A percentile compares a stretch with the other conserved stretches of the same genome.
Conservation (phyloP, 2,329 filamentous ascomycete genomes). For the Clonostachys chloroleuca region DNA sequence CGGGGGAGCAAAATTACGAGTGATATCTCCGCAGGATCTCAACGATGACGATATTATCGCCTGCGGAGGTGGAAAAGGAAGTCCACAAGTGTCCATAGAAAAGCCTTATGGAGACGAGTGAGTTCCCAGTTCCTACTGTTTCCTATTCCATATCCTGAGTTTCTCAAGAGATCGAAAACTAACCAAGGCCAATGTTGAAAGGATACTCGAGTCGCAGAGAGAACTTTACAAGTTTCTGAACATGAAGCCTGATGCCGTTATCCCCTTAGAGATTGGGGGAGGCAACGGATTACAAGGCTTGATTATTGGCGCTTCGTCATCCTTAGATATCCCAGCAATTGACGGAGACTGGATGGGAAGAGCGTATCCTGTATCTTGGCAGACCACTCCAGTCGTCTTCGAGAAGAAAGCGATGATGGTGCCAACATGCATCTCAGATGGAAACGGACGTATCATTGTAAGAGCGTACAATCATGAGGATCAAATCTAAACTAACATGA, state of each 20-base stretch:
- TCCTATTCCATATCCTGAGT: too few species aligned
- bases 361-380: conserved; percentile 50
- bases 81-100: conserved; percentile 58
- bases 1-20: conserved; percentile 41
- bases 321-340: conserved; percentile 45
- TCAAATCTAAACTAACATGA: too few species aligned
- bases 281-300: conserved; percentile 58
- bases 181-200: too few species aligned
- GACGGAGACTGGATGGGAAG: conserved; percentile 55
- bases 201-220: conserved; percentile 36
- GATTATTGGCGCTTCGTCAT: conserved; percentile 46
- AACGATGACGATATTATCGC: conserved; percentile 45
- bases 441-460: conserved; percentile 43
- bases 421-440: conserved; percentile 43
- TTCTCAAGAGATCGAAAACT: too few species aligned
- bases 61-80: conserved; percentile 53
- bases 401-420: conserved; percentile 39
- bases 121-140: conserved; percentile 10
- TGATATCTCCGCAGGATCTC: conserved; percentile 46
- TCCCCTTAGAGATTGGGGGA: conserved; percentile 62
- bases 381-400: conserved; percentile 48
- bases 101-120: conserved; percentile 54
- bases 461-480: too few species aligned
- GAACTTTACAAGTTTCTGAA: conserved; percentile 49
- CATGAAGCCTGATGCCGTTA: conserved; percentile 46